Percentiles rank a stretch among this genome's conserved stretches.
These are phyloP conservation scores for Komagataella pastoris DNA, from an alignment of 805 yeast genomes.

Conservation along the genomic window DNA sequence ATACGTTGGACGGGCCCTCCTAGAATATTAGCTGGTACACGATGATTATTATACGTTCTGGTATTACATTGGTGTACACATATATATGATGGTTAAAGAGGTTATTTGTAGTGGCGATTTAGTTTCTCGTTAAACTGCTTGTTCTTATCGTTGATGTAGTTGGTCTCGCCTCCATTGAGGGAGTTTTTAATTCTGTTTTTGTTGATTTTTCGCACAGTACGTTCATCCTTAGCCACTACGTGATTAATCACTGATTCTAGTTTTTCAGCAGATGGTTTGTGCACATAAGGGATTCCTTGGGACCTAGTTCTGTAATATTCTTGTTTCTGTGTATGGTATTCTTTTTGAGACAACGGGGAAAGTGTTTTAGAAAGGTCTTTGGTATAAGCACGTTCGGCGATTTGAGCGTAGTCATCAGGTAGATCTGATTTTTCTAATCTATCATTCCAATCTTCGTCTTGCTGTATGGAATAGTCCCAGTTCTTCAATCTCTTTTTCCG, in stretches of 20 bases:
- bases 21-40: background rate
- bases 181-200: background rate
- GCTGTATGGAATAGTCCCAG: background rate
- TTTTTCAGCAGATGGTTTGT: background rate
- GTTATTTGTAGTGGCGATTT: conserved; percentile 32
- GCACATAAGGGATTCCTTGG: background rate
- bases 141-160: conserved; percentile 58
- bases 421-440: background rate
- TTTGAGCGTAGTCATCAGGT: background rate
- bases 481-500: background rate
- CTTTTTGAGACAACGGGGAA: background rate
- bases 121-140: conserved; percentile 61
- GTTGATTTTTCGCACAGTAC: background rate
- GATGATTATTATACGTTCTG: background rate
- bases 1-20: background rate
- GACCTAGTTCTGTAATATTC: background rate
- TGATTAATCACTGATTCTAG: background rate
- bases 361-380: background rate
- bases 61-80: conserved; percentile 11
- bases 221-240: background rate
- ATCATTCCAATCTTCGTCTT: background rate
- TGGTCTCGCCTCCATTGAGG: conserved; percentile 18
- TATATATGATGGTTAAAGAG: conserved; percentile 4
- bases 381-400: background rate
- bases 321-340: background rate